Evolutionary conservation across 2,329 filamentous ascomycete genomes (phyloP).

Genomic region (Rugonectria rugulosa): DNA sequence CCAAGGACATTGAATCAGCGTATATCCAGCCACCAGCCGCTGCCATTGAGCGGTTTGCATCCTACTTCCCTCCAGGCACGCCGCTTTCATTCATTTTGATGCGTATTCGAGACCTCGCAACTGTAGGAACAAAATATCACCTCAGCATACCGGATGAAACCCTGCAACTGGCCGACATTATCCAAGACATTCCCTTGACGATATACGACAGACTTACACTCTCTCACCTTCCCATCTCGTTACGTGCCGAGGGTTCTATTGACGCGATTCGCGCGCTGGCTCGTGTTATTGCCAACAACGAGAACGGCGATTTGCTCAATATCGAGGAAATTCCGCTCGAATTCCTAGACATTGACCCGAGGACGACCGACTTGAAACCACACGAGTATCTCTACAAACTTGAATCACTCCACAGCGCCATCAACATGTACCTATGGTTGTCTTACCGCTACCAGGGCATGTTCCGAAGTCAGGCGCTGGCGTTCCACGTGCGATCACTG

Average conservation of each 20-base stretch:
- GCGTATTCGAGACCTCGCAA: slow-evolving; percentile 74
- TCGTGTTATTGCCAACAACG: slow-evolving; percentile 71
- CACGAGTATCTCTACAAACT: slow-evolving; percentile 70
- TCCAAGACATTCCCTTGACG: slow-evolving; percentile 75
- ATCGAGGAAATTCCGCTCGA: slow-evolving; percentile 76
- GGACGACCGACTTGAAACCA: slow-evolving; percentile 45
- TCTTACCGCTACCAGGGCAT: slow-evolving; percentile 87
- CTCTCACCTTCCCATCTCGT: slow-evolving; percentile 71
- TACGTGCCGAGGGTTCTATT: slow-evolving; percentile 57
- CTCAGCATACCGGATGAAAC: slow-evolving; percentile 66
- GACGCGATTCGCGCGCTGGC: slow-evolving; percentile 71
- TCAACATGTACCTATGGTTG: slow-evolving; percentile 92
- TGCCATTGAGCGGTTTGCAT: slow-evolving; percentile 77
- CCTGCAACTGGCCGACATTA: slow-evolving; percentile 73
- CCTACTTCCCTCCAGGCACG: slow-evolving; percentile 81
- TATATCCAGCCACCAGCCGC: slow-evolving; percentile 76
- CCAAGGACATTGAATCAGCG: slow-evolving; percentile 72
- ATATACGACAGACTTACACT: slow-evolving; percentile 80
- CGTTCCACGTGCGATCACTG: slow-evolving; percentile 78
- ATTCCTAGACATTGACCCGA: slow-evolving; percentile 70
- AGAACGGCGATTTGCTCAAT: slow-evolving; percentile 73
- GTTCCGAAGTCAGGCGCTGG: slow-evolving; percentile 77
- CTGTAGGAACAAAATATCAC: slow-evolving; percentile 71
- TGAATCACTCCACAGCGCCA: slow-evolving; percentile 79
- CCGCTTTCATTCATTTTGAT: slow-evolving; percentile 85